These are phyloP conservation scores for Solanum chiquidenum DNA, from an alignment of 257 asterid genomes.

Conservation along the genomic window DNA sequence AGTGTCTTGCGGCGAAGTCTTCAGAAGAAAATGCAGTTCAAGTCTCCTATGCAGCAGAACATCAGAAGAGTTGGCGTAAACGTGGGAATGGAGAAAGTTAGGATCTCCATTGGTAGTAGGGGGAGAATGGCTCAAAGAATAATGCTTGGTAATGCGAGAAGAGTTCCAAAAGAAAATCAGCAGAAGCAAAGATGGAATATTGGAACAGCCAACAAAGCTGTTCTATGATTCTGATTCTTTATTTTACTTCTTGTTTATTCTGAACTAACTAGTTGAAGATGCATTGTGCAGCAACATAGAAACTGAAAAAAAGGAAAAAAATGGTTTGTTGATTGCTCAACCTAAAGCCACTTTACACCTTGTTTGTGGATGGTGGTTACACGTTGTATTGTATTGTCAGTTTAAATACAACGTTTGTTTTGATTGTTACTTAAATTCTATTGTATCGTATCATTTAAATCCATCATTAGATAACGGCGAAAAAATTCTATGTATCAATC, in stretches of 20 bases:
- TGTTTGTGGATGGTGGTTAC: background rate
- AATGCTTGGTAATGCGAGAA: slow-evolving; percentile 52
- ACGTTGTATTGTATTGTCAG: background rate
- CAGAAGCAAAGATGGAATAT: slow-evolving; percentile 73
- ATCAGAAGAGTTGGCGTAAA: slow-evolving; percentile 60
- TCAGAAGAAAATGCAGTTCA: slow-evolving; percentile 53
- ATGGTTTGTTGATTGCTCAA: background rate
- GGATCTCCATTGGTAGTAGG: slow-evolving; percentile 83
- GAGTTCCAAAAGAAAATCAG: slow-evolving; percentile 46
- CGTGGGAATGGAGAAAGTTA: slow-evolving; percentile 75
- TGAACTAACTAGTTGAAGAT: background rate
- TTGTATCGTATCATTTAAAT: background rate
- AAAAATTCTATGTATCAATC: too few relatives aligned
- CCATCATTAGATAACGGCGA: rapidly evolving
- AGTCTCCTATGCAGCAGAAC: slow-evolving; percentile 59
- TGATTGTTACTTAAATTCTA: background rate
- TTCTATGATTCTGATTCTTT: slow-evolving; percentile 20
- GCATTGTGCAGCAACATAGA: background rate
- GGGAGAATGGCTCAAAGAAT: slow-evolving; percentile 57
- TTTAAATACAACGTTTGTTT: background rate
- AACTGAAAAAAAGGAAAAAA: background rate
- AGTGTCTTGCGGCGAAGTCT: slow-evolving; percentile 53
- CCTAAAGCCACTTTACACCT: background rate
- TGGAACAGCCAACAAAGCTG: slow-evolving; percentile 50
- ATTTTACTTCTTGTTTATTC: background rate